Percentiles rank a stretch among this genome's conserved stretches.
Evolutionary conservation across 2,329 filamentous ascomycete species (phyloP).

Genomic region (Diaporthe citrichinensis): DNA sequence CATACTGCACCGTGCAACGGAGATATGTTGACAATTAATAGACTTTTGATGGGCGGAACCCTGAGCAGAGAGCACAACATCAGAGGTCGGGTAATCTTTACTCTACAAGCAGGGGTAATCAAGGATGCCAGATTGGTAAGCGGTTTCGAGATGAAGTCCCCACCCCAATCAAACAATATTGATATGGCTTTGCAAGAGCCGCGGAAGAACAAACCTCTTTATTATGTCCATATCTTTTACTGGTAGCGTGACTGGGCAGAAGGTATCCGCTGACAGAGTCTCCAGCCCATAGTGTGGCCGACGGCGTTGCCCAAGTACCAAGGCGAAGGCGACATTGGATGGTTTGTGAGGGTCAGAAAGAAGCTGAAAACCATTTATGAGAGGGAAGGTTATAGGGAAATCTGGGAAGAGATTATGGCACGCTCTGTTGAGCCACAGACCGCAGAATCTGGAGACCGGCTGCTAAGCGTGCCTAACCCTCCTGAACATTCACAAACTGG

Average conservation of each 20-base stretch:
- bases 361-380: neutral
- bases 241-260: neutral
- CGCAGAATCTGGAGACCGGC: neutral
- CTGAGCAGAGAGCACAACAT: neutral
- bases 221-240: neutral
- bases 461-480: neutral
- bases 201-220: neutral
- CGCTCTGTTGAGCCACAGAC: neutral
- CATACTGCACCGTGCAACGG: too few relatives aligned
- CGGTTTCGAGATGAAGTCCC: neutral
- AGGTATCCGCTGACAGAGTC: neutral
- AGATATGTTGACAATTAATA: neutral
- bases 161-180: neutral
- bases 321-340: neutral
- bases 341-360: neutral
- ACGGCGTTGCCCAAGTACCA: too few relatives aligned
- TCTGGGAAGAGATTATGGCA: neutral
- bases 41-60: conserved; percentile 3
- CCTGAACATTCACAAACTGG: neutral
- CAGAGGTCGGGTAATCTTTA: neutral
- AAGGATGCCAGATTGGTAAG: neutral
- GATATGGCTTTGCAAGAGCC: neutral
- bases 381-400: neutral
- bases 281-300: neutral
- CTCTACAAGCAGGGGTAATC: neutral